Evolutionary conservation across 202 grass and related monocot species (phyloP), one percentile per base, ranked within the genome.

Genomic region (Saccharum hybrid): DNA sequence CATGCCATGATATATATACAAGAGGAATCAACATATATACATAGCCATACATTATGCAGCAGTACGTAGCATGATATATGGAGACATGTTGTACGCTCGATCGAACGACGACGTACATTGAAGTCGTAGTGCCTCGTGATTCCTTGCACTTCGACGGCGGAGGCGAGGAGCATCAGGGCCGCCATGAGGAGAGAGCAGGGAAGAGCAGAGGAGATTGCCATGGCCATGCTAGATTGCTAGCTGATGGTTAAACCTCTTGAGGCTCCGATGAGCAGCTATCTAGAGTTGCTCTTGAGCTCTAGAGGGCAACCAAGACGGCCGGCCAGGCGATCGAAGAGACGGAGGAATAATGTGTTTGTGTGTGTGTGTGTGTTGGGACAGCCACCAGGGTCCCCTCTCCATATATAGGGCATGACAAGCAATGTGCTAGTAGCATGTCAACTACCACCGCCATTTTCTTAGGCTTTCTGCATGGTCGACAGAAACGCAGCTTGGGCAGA

Each of bases 51-150:
- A n/a, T n/a, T 59, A 10, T 21, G 54, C 54, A 7, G 52, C 0
- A 57, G 13, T 15, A 48, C 13, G 45, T 48, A 48, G 45, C 45
- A 14, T 48, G 45, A 48, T 14, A 15, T 10, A 38, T 10, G 28
- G 28, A 7, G 16, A 7, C 1, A 73, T 38, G 0, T 12, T 3
- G 8, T 16, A 19, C 51, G 1, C 22, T 61, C 4, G n/a, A 22
- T 12, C 1, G 7, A 49, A 13, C 60, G 3, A 42, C 9, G 38
- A 71, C 69, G 5, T 78, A 97, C 91, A 66, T 97, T 89, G 79
- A 97, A 97, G 36, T 91, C 66, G 81, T 89, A 97, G 83, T 85
- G 76, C 18, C 90, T 78, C 18, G 86, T 97, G 75, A 87, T 76
- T 83, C 88, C 68, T 10, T 86, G 83, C 34, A 78, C 87, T 62